Evolutionary conservation across 2,329 filamentous ascomycete species (phyloP).

Genomic region (Chrysosporium keratinophilum): DNA sequence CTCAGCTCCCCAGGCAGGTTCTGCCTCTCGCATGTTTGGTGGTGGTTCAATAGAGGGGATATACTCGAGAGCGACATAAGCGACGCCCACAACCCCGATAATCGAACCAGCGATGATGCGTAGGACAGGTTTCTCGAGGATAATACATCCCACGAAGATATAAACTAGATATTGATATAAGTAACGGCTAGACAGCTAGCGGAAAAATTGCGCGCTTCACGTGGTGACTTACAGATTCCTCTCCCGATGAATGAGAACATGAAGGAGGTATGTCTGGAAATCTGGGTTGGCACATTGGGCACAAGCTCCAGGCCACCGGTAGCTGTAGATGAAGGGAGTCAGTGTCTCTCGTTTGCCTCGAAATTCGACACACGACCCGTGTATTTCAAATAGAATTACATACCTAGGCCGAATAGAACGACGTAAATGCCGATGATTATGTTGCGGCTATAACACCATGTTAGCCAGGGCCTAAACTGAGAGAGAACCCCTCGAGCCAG

Average conservation of each 20-base stretch:
- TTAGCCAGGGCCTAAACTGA: too few relatives aligned
- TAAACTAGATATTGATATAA: slow-evolving; percentile 56
- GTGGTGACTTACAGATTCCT: slow-evolving; percentile 66
- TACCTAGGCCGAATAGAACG: too few relatives aligned
- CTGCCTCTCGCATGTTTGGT: slow-evolving; percentile 69
- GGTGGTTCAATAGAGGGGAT: slow-evolving; percentile 69
- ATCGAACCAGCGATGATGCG: slow-evolving; percentile 67
- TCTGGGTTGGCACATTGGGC: slow-evolving; percentile 72
- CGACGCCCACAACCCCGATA: slow-evolving; percentile 67
- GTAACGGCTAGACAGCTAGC: background rate
- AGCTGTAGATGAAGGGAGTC: slow-evolving; percentile 35
- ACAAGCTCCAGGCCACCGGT: slow-evolving; percentile 74
- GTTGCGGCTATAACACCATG: slow-evolving; percentile 44
- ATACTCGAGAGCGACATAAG: slow-evolving; percentile 66
- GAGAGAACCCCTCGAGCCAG: background rate
- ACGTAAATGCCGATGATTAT: slow-evolving; percentile 79
- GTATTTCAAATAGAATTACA: too few relatives aligned
- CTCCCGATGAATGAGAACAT: slow-evolving; percentile 96
- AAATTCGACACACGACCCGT: slow-evolving; percentile 16
- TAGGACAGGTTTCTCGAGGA: slow-evolving; percentile 57
- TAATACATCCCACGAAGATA: slow-evolving; percentile 81
- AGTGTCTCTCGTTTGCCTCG: slow-evolving; percentile 13
- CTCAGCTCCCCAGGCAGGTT: slow-evolving; percentile 66
- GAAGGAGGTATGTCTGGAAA: slow-evolving; percentile 90
- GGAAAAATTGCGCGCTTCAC: background rate